Percentiles rank a stretch among this genome's conserved stretches.
Conservation (phyloP, 139 green algal genomes). For the Diplosphaera chodatii region DNA sequence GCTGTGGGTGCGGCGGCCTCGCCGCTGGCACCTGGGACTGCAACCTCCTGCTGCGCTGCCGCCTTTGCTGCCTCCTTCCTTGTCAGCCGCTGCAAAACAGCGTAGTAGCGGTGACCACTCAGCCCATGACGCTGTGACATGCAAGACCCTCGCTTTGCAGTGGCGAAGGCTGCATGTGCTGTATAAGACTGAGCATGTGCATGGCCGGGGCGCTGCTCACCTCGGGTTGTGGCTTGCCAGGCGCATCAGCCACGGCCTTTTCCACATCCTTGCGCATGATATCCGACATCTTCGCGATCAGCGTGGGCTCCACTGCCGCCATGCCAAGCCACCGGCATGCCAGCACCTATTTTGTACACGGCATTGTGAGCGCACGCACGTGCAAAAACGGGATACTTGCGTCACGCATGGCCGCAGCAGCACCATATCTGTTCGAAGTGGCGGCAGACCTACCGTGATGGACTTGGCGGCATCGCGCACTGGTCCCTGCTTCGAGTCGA, state of each 20-base stretch:
- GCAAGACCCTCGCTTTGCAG: no score
- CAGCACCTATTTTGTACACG: conserved; percentile 50
- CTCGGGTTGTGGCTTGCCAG: not conserved
- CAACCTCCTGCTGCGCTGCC: conserved; percentile 15
- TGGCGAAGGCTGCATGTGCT: no score
- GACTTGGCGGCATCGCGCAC: conserved; percentile 78
- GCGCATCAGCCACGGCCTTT: conserved; percentile 35
- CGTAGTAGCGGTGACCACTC: not conserved
- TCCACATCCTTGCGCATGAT: conserved; percentile 85
- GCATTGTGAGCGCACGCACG: not conserved
- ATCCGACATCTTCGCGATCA: conserved; percentile 85
- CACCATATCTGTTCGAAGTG: no score
- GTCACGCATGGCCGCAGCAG: no score
- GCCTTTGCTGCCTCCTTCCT: conserved; percentile 52
- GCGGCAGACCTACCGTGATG: conserved; percentile 48
- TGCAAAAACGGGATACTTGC: not conserved
- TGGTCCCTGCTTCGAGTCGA: conserved; percentile 81
- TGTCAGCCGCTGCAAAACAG: conserved; percentile 45
- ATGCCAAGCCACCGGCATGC: conserved; percentile 70
- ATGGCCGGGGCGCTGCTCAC: no score
- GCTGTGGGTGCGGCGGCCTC: no score
- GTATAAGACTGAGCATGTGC: no score
- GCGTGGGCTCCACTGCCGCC: conserved; percentile 50
- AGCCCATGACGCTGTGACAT: no score
- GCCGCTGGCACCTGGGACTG: no score